Percentiles rank a stretch among this genome's conserved stretches.
These are phyloP conservation scores for Ricinus communis DNA, from an alignment of 345 rosid species.

Conservation along the genomic window DNA sequence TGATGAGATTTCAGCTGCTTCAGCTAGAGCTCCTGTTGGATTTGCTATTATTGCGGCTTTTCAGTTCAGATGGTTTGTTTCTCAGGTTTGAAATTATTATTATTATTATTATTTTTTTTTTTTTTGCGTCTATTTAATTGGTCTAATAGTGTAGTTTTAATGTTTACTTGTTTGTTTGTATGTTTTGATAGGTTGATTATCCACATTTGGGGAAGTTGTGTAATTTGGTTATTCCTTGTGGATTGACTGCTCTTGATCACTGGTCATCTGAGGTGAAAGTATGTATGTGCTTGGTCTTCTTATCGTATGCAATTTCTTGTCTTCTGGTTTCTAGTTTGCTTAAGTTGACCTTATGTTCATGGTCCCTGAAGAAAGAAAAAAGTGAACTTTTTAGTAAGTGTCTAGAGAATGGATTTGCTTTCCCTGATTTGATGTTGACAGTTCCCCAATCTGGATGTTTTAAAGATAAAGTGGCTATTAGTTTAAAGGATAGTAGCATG, in stretches of 20 bases:
- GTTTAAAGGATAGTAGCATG: not conserved
- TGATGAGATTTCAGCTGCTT: conserved; percentile 56
- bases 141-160: not conserved
- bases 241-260: conserved; percentile 82
- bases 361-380: not conserved
- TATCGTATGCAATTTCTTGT: not conserved
- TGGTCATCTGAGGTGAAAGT: conserved; percentile 93
- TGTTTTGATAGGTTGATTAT: conserved; percentile 48
- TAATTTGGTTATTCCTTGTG: conserved; percentile 84
- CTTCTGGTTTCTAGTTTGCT: not conserved
- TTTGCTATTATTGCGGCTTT: conserved; percentile 61
- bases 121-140: not conserved
- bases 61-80: conserved; percentile 84
- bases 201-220: conserved; percentile 59
- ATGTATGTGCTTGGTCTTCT: conserved; percentile 23
- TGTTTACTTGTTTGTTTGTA: not conserved
- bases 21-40: conserved; percentile 70
- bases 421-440: not conserved
- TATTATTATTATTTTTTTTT: not conserved
- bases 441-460: not conserved
- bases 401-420: not conserved
- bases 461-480: not conserved
- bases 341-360: not conserved
- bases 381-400: not conserved
- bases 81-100: conserved; percentile 50